These are phyloP conservation scores for Trametes cinnabarina DNA, from an alignment of 768 basidiomycete genomes.

Conservation along the genomic window DNA sequence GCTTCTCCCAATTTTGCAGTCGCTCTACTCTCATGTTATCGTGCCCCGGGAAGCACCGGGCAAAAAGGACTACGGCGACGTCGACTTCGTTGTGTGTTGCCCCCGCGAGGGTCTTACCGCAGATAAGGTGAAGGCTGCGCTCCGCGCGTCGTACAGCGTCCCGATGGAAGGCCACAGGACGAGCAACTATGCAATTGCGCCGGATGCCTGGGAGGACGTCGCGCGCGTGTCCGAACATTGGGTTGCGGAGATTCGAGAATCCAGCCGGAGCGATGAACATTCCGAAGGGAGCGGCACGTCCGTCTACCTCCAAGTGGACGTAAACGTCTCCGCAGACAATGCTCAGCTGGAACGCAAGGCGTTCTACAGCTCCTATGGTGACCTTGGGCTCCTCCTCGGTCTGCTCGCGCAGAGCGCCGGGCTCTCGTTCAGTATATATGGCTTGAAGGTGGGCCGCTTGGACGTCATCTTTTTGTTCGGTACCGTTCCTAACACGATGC, in stretches of 20 bases:
- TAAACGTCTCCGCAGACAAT: conserved; percentile 53
- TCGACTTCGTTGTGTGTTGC: conserved; percentile 63
- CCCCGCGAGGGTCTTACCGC: conserved; percentile 32
- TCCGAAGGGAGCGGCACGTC: conserved; percentile 24
- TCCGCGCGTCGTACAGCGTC: conserved; percentile 50
- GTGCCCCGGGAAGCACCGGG: conserved; percentile 64
- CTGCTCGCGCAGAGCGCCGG: conserved; percentile 52
- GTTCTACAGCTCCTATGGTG: conserved; percentile 66
- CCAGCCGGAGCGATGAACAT: too few relatives aligned
- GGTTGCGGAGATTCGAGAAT: conserved; percentile 23
- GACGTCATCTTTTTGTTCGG: too few relatives aligned
- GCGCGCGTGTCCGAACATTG: conserved; percentile 28
- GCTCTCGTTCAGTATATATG: conserved; percentile 48
- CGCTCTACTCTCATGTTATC: conserved; percentile 49
- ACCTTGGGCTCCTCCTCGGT: conserved; percentile 68
- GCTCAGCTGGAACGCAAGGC: conserved; percentile 49
- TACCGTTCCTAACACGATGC: too few relatives aligned
- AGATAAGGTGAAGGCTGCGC: conserved; percentile 31
- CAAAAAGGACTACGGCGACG: conserved; percentile 64
- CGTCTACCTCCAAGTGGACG: conserved; percentile 55
- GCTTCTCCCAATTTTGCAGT: conserved; percentile 39
- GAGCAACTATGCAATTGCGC: conserved; percentile 60
- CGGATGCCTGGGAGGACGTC: conserved; percentile 41
- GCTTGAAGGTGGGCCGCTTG: conserved; percentile 71
- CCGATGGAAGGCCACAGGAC: conserved; percentile 52